Base-by-base conservation (phyloP, 2,329 filamentous ascomycete genomes). In the Cladosporium sp. region DNA sequence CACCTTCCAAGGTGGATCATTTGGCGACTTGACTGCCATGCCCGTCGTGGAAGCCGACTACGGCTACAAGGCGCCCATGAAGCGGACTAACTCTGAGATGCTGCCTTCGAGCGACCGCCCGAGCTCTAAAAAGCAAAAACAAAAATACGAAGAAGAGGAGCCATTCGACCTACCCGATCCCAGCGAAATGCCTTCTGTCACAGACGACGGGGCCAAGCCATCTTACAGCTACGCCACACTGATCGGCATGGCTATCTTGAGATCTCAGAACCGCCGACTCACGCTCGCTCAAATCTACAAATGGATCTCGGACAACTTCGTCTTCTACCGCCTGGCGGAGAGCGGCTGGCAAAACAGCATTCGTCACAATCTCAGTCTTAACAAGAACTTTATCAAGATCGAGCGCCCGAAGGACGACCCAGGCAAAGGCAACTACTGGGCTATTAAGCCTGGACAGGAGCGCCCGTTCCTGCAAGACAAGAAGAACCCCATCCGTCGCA, bases 301-400 rank as follows among this genome's bases (percentile, higher is more conserved):
- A 76, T 99, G 95, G 94, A 98, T 99, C 73, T 96, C 92, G n/a
- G 92, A 96, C 76, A 93, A 90, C 21, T 98, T 91, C 77, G 89
- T 87, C 5, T 97, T 94, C 79, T 99, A 98, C 81, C 89, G 87
- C 71, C 86, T 88, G 52, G 86, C 89, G 65, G 93, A 97, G 73
- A 88, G 91, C 12, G 94, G 95, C 69, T 99, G 95, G 95, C 94
- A 98, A 79, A 99, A 99, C 79, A 98, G 95, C 81, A 99, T 99
- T 77, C 91, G 95, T 37, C 95, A 99, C 79, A 99, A 99, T 72
- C 87, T 99, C 37, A 97, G 93, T 75, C 84, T 99, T 53, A 96
- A 97, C 84, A 98, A 98, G 80, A 92, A 91, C 56, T 98, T 98
- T 75, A 89, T 93, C 76, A 98, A 98, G 81, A 91, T 96, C 75